Percentiles rank a stretch among this genome's conserved stretches.
phyloP scores from a whole-genome alignment of 192 early-diverging fungal genomes.

The Podila epicladia region DNA sequence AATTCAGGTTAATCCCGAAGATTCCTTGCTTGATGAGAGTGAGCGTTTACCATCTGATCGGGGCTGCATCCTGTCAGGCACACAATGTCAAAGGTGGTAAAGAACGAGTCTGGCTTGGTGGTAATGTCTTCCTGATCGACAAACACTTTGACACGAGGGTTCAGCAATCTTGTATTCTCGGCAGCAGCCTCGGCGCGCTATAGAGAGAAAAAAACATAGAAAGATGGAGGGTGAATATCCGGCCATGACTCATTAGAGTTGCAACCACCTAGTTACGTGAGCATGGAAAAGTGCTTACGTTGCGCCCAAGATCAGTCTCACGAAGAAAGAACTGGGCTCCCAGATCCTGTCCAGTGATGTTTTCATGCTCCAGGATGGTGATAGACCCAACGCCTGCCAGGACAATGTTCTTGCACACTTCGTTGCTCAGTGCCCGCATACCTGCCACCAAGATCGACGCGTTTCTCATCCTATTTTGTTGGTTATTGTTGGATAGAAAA shows the following conservation, averaged over 20 bases:
- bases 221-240: conserved; percentile 11
- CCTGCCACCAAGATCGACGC: conserved; percentile 80
- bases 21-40: background rate
- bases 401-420: conserved; percentile 93
- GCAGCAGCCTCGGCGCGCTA: conserved; percentile 74
- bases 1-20: background rate
- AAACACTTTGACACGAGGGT: conserved; percentile 81
- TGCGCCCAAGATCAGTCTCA: conserved; percentile 72
- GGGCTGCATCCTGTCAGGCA: conserved; percentile 61
- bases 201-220: conserved; percentile 2
- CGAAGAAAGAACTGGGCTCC: conserved; percentile 80
- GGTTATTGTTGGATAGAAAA: conserved; percentile 7
- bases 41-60: conserved; percentile 50
- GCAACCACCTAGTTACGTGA: background rate
- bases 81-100: conserved; percentile 76
- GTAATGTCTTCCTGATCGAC: conserved; percentile 58
- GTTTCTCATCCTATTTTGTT: conserved; percentile 73
- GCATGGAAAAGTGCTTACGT: conserved; percentile 56
- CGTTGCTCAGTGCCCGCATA: conserved; percentile 79
- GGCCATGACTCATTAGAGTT: background rate
- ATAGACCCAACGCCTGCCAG: conserved; percentile 86
- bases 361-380: conserved; percentile 70
- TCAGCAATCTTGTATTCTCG: conserved; percentile 73
- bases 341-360: conserved; percentile 70
- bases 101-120: conserved; percentile 59